Evolutionary conservation across 2,329 filamentous ascomycete genomes (phyloP).

Genomic region (Neonectria sp.): DNA sequence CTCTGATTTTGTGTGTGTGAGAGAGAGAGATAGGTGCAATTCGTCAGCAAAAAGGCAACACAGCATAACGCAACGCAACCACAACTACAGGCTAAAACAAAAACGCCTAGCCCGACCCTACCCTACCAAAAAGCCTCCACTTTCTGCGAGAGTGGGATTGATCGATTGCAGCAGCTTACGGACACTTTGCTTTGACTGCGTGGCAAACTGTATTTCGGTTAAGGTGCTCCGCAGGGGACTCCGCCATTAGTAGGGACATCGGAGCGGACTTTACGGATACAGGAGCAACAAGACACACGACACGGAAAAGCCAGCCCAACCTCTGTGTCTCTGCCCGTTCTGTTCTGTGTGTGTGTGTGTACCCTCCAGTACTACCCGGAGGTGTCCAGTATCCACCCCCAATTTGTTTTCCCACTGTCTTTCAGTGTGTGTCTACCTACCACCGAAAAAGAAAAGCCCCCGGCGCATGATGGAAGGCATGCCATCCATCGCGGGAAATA

Average conservation of each 20-base stretch:
- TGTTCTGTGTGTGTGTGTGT: too few relatives aligned
- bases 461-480: slow-evolving; percentile 2
- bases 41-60: slow-evolving; percentile 8
- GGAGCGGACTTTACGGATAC: slow-evolving; percentile 40
- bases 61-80: neutral
- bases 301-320: neutral
- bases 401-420: slow-evolving; percentile 19
- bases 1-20: slow-evolving; percentile 1
- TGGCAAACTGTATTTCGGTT: slow-evolving; percentile 34
- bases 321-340: neutral
- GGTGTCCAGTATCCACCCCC: slow-evolving; percentile 1
- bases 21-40: slow-evolving; percentile 2
- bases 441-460: slow-evolving; percentile 21
- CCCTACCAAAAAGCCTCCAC: neutral
- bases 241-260: slow-evolving; percentile 42
- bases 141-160: slow-evolving; percentile 31
- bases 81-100: neutral
- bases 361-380: too few relatives aligned
- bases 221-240: slow-evolving; percentile 42
- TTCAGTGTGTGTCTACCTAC: neutral
- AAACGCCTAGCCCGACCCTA: neutral
- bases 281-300: slow-evolving; percentile 14
- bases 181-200: neutral
- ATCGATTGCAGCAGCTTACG: too few relatives aligned
- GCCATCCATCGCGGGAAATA: slow-evolving; percentile 36